Evolutionary conservation across 2,329 filamentous ascomycete genomes (phyloP), one percentile per base, ranked within the genome.

Genomic region (Alternaria atra): DNA sequence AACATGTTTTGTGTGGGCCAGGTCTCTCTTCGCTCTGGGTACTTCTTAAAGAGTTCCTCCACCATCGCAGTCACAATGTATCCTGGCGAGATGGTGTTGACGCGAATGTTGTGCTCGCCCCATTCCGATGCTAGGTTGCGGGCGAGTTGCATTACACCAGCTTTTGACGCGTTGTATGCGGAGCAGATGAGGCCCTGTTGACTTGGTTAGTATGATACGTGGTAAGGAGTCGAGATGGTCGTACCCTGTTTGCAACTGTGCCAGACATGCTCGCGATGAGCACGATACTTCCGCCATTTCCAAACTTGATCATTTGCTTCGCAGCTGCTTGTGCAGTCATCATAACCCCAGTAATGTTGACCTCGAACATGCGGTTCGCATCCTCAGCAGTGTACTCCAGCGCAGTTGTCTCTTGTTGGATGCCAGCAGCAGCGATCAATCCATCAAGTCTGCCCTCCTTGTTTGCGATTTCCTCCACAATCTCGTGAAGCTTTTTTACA

Each of bases 1-100:
- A 97, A 83, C 92, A 97, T 95, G 79, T 96, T 97, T 79, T 94
- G 89, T 70, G 85, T 90, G 15, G 91, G 87, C 93, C 93, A 97
- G 61, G 89, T 85, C n/a, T 75, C 73, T 57, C 71, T 75, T 32
- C 81, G 84, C 71, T 93, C 91, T 0, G 93, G 93, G 67, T 87
- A 91, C 65, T 90, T 84, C 66, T 89, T 84, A 72, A 97, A 95
- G 32, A 97, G 85, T 59, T 87, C 86, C 75, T 92, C 87, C 1
- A 94, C 91, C 93, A 97, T 97, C 23, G 90, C 87, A 2, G 91
- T 93, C 23, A 91, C 86, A 72, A 93, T 92, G 75, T 93, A 93
- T 39, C 92, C 91, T 0, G 92, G 91, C 20, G 89, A 92, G 64
- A 95, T 86, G 13, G 90, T 93, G 80, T 95, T 94, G 63, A 94